phyloP scores from a whole-genome alignment of 2,329 filamentous ascomycete genomes.

The Pezicula carpinea region DNA sequence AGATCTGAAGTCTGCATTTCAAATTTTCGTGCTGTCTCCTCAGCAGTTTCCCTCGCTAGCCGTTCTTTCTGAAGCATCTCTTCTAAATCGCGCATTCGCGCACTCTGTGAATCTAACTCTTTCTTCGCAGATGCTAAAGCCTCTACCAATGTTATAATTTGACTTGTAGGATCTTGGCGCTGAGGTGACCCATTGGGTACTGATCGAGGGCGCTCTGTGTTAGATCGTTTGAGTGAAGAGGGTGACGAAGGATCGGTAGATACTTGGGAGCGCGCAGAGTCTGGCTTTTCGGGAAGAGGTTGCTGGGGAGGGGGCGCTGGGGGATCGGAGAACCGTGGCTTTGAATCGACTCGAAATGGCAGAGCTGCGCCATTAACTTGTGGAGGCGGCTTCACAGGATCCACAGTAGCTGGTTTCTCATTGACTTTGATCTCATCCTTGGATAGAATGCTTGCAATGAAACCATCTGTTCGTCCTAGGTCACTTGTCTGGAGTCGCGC shows the following conservation, averaged over 20 bases:
- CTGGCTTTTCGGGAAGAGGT: slow-evolving; percentile 88
- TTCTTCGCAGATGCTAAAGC: slow-evolving; percentile 78
- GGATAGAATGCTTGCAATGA: slow-evolving; percentile 70
- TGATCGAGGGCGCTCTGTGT: slow-evolving; percentile 69
- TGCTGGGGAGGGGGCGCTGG: slow-evolving; percentile 91
- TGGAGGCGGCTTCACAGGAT: slow-evolving; percentile 41
- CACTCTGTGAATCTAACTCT: slow-evolving; percentile 79
- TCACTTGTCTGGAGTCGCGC: slow-evolving; percentile 86
- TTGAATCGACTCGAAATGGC: slow-evolving; percentile 63
- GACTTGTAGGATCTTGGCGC: slow-evolving; percentile 54
- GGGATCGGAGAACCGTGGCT: slow-evolving; percentile 85
- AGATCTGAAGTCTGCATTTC: slow-evolving; percentile 51
- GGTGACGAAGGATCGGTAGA: slow-evolving; percentile 43
- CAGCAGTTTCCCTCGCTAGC: slow-evolving; percentile 75
- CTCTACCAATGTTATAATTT: slow-evolving; percentile 81
- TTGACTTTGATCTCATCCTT: slow-evolving; percentile 62
- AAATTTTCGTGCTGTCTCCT: slow-evolving; percentile 71
- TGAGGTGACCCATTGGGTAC: slow-evolving; percentile 42
- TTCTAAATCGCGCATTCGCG: slow-evolving; percentile 77
- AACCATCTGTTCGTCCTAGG: slow-evolving; percentile 75
- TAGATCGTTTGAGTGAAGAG: slow-evolving; percentile 67
- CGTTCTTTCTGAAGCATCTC: slow-evolving; percentile 73
- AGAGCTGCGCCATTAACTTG: slow-evolving; percentile 41
- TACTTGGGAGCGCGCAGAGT: slow-evolving; percentile 49
- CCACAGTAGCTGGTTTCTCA: slow-evolving; percentile 45